Evolutionary conservation across 2,329 filamentous ascomycete genomes (phyloP).

Genomic region (Xylaria sp.): DNA sequence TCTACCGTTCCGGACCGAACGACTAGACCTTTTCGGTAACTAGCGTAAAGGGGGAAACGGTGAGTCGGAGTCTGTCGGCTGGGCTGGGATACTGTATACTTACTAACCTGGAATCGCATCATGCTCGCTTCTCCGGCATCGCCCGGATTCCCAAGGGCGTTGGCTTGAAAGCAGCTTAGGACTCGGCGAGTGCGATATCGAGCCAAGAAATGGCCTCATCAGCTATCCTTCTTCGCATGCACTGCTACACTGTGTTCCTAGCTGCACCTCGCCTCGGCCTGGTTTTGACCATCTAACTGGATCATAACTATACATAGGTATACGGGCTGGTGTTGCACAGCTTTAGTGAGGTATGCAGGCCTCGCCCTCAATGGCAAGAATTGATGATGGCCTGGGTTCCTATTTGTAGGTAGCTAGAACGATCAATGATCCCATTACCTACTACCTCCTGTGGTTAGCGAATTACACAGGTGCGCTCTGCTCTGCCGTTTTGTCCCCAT

Average conservation of each 20-base stretch:
- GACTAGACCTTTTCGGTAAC: slow-evolving; percentile 9
- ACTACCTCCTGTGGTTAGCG: neutral
- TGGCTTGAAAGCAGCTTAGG: neutral
- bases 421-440: too few species aligned
- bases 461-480: too few species aligned
- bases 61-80: slow-evolving; percentile 11
- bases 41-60: slow-evolving; percentile 2
- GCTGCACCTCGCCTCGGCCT: slow-evolving; percentile 31
- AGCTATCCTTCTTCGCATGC: slow-evolving; percentile 19
- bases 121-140: slow-evolving; percentile 43
- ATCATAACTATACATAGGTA: neutral
- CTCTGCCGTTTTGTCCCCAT: too few species aligned
- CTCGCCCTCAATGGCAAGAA: slow-evolving; percentile 7
- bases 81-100: neutral
- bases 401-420: too few species aligned
- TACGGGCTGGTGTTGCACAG: slow-evolving; percentile 33
- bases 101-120: slow-evolving; percentile 8
- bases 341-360: slow-evolving; percentile 21
- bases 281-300: slow-evolving; percentile 28
- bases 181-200: slow-evolving; percentile 15
- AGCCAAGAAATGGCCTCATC: slow-evolving; percentile 19
- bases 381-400: neutral
- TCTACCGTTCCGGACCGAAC: slow-evolving; percentile 27
- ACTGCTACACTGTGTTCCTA: slow-evolving; percentile 19
- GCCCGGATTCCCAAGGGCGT: slow-evolving; percentile 34